Conservation (phyloP, 2,329 filamentous ascomycete species). For the Lachnellula suecica region DNA sequence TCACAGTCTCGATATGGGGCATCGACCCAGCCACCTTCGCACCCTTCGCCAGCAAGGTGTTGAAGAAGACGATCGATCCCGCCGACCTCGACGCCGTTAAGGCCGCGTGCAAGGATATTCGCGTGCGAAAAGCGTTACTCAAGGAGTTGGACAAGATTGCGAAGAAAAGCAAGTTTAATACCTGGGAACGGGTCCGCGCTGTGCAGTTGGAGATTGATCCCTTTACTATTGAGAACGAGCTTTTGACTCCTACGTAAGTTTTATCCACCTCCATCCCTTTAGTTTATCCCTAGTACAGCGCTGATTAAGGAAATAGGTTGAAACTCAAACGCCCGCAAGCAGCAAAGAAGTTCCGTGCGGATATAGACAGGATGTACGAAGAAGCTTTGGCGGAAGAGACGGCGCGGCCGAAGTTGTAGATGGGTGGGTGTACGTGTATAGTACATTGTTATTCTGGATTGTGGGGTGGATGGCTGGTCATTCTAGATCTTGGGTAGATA, state of each 20-base stretch:
- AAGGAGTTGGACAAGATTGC: constrained; percentile 77
- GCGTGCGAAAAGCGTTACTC: constrained; percentile 72
- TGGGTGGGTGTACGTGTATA: background rate
- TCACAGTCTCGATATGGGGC: constrained; percentile 83
- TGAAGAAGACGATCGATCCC: constrained; percentile 64
- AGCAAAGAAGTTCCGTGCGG: constrained; percentile 47
- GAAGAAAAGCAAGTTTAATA: constrained; percentile 85
- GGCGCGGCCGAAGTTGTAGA: constrained; percentile 48
- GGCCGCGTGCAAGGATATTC: constrained; percentile 64
- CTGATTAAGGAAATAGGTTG: constrained; percentile 45
- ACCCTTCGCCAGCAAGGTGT: constrained; percentile 72
- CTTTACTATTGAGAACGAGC: constrained; percentile 89
- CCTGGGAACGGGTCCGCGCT: constrained; percentile 80
- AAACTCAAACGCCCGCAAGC: constrained; percentile 72
- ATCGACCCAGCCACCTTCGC: constrained; percentile 84
- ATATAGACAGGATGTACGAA: constrained; percentile 34
- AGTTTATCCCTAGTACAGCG: constrained; percentile 1
- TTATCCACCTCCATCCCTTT: background rate
- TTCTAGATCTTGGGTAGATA: too few relatives aligned
- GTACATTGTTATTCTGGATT: background rate
- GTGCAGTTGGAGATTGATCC: constrained; percentile 79
- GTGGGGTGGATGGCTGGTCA: too few relatives aligned
- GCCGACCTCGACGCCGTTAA: constrained; percentile 68
- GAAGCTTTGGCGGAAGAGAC: constrained; percentile 32
- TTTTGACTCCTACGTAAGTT: constrained; percentile 82